Base-by-base conservation (phyloP, 2,329 filamentous ascomycete genomes). In the Gnomoniopsis smithogilvyi region DNA sequence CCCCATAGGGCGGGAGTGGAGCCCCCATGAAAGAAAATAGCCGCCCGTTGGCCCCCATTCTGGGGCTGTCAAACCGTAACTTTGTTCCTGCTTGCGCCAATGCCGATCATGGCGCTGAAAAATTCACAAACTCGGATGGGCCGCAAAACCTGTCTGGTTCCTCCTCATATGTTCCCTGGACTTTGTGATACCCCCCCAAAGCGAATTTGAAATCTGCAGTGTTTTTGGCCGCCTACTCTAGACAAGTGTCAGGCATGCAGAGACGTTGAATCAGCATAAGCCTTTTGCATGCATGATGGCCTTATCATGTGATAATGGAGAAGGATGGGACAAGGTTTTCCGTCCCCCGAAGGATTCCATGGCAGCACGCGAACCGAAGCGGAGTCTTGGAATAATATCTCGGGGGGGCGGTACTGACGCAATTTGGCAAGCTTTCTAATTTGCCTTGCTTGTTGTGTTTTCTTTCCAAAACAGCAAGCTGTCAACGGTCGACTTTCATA, bases 251-350 rank as follows among this genome's bases (percentile, higher is more conserved):
- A 45, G 19, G 14, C 19, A n/a, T 19, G 21, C 46, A n/a, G 22
- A 48, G 46, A 48, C 21, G 46, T 48, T 22, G 46, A n/a, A 26
- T 26, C 6, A 11, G 33, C 19, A 33, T n/a, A 8, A 41, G 51
- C 55, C 26, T 19, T n/a, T 30, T 24, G 17, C 52, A 45, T 46
- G 56, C 59, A 61, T 61, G 34, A 19, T 14, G 19, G 3, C 14
- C n/a, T 21, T 45, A 61, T 61, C 56, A 59, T 61, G 59, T 61
- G 59, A 61, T 24, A 19, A 19, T 45, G 17, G 41, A 45, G 41
- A 45, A 21, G 21, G 6, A 24, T 24, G 41, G 17, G 30, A 8
- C 33, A 51, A 22, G 38, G 22, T 45, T 11, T 46, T 43, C 48
- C 55, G 30, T 15, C 1, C 33, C 14, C 53, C 21, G 26, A 46